These are phyloP conservation scores for Sugiyamaella castrensis DNA, from an alignment of 1,139 yeast genomes.

Conservation along the genomic window DNA sequence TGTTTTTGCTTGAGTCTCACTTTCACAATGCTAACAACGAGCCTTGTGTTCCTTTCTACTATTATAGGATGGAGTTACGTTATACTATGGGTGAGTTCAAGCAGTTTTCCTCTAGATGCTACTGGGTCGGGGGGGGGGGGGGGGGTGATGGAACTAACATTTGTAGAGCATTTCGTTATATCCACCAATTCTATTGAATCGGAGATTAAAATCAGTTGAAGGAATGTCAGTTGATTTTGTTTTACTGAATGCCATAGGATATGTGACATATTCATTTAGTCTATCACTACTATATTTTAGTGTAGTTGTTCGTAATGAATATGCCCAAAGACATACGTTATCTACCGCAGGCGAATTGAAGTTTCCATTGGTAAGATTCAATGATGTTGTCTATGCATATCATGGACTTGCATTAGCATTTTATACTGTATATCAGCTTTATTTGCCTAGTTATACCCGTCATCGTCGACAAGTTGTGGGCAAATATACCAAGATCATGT, in stretches of 20 bases:
- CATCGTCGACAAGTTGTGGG: constrained; percentile 32
- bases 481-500: constrained; percentile 23
- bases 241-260: constrained; percentile 44
- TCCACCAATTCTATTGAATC: constrained; percentile 44
- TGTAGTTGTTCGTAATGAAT: constrained; percentile 40
- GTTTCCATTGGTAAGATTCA: constrained; percentile 44
- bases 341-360: constrained; percentile 25
- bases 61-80: constrained; percentile 35
- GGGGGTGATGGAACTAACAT: too few relatives aligned
- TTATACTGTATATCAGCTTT: constrained; percentile 40
- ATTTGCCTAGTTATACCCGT: constrained; percentile 37
- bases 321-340: constrained; percentile 35
- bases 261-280: constrained; percentile 42
- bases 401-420: constrained; percentile 43
- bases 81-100: constrained; percentile 29
- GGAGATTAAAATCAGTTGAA: constrained; percentile 42
- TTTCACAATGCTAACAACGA: too few relatives aligned
- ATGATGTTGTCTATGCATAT: constrained; percentile 44
- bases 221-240: constrained; percentile 47
- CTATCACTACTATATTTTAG: constrained; percentile 42
- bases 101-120: too few relatives aligned
- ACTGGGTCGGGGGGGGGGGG: too few relatives aligned
- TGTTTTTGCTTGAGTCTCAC: constrained; percentile 6
- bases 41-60: constrained; percentile 21
- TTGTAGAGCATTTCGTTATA: constrained; percentile 45